Base-by-base conservation (phyloP, 345 rosid species). In the Geranium rotundifolium region DNA sequence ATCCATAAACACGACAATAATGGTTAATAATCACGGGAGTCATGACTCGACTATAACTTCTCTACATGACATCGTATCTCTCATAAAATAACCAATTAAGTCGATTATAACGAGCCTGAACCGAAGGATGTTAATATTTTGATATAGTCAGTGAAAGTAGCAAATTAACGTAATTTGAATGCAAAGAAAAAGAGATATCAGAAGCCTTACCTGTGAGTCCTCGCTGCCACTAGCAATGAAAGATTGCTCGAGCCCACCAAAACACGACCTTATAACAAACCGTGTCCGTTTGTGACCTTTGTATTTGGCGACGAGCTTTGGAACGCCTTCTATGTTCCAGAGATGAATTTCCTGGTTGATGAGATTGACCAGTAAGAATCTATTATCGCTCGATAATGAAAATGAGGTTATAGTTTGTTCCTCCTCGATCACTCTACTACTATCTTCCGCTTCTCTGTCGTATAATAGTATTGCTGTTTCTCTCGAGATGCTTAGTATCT, bases 181-280 rank as follows among this genome's bases (percentile, higher is more conserved):
- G n/a, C n/a, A n/a, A n/a, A n/a, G n/a, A n/a, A n/a, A n/a, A 41
- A 54, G 56, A 70, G 17, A 27, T 15, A 23, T 52, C 55, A 52
- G 19, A 54, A 16, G 16, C 17, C 69, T 55, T 77, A 83, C 91
- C 89, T 80, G 86, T 57, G 91, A 80, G 75, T 86, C 89, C 76
- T 86, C 86, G 49, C 91, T 86, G 20, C 91, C 91, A 50, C 89
- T 81, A 50, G 91, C 91, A 66, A 86, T 65, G 71, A 83, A 86
- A 18, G 88, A 78, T 71, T 86, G 73, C 41, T 72, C 82, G 29
- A 81, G 72, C 65, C 91, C 91, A 68, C 91, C 91, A 68, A 85
- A 81, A 71, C 91, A 85, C 60, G 91, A 86, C 57, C 85, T 70
- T 49, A 86, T 83, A 8, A 86, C 71, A 73, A 86, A 86, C 17